Base-by-base conservation (phyloP, 768 basidiomycete genomes). In the Crucibulum laeve region DNA sequence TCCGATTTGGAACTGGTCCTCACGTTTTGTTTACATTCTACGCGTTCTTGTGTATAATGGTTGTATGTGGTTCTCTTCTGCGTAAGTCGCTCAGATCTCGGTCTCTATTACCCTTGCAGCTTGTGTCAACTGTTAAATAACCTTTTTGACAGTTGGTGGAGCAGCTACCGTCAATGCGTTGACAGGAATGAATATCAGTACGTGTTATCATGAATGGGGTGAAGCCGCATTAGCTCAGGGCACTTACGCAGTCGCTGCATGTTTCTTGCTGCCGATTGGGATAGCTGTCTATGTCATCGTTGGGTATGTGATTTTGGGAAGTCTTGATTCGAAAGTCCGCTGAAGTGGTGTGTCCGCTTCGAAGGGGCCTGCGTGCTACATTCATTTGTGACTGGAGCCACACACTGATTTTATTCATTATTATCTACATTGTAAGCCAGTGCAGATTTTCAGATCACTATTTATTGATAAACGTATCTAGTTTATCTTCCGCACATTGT, bases 11-110 rank as follows among this genome's bases (percentile, higher is more conserved):
- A 3, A 72, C 67, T 1, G 59, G 58, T 0, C 63, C 67, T 0
- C 77, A 78, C 43, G 47, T 76, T 7, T 54, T 79, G 15, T 80
- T 79, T 51, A 70, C 69, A 1, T 73, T 79, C 48, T 79, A 77
- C 49, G 75, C 58, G 0, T 70, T 79, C 45, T 54, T 78, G 2
- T 77, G 72, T 47, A 71, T 70, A 26, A 62, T 79, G 40, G 61
- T 80, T 24, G 72, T 76, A 10, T 72, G 73, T 47, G 73, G 75
- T 11, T 73, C 70, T 8, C 51, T 80, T 4, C 62, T 80, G 2
- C 65, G 71, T 74, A 43, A 38, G 71, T 62, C 6, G 6, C 13
- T 7, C 30, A n/a, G 21, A 30, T 8, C 3, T 10, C 10, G 35
- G 18, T 13, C 18, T 15, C 1, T 15, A 1, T 10, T 4, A 7